Base-by-base conservation (phyloP, 176 grass and related monocot species). In the Carex parvula region DNA sequence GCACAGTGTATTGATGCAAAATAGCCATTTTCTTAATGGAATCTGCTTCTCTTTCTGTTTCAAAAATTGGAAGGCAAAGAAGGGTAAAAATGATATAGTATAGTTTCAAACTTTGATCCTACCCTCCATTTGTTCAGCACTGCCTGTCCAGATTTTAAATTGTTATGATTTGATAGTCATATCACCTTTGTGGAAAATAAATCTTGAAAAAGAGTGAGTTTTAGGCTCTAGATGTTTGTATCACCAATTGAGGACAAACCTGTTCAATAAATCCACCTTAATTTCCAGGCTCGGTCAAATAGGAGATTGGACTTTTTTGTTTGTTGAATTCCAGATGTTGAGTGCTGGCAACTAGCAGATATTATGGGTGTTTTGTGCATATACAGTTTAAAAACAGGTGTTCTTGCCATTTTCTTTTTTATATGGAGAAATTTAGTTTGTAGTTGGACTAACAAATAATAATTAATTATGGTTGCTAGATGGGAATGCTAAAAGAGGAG, bases 401-500 rank as follows among this genome's bases (percentile, higher is more conserved):
- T 57, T 61, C 55, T 42, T 44, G 10, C 20, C n/a, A 3, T 55
- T 54, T 54, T 55, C 9, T 63, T 62, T 39, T 46, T 0, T 32
- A 42, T 41, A 8, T 13, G 30, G 20, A 61, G 12, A 14, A 62
- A 61, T 81, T 62, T 3, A 59, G 6, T 80, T 61, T 81, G 32
- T 81, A 22, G 57, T 41, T 41, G n/a, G 7, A 62, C 79, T 60
- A 62, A 81, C 70, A 64, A 81, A 63, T 39, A 16, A 46, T 3
- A 64, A 21, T 1, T 46, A 3, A 22, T 81, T 81, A 54, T 65
- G 22, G 14, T 55, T 77, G 50, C 50, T 66, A 83, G 80, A 83
- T 83, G 80, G 80, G 12, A 64, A 65, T 83, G 57, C 37, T 83
- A 66, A 83, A 83, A 50, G 80, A 44, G 17, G 80, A 83, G 41